phyloP scores from a whole-genome alignment of 768 basidiomycete genomes.

The Suillus ampliporus region DNA sequence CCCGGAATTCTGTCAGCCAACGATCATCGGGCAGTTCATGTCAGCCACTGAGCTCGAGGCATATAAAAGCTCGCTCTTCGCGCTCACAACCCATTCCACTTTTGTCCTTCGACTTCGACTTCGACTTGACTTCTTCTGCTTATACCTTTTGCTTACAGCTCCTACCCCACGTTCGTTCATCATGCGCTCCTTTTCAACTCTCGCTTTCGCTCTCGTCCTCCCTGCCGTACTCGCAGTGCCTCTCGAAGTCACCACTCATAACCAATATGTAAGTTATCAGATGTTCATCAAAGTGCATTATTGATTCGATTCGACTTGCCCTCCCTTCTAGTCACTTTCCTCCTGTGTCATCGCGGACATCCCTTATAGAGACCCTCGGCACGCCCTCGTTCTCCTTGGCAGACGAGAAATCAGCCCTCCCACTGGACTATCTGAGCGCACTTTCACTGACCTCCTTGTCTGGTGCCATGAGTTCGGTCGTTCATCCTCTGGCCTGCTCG shows the following conservation, averaged over 20 bases:
- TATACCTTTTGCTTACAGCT: not conserved
- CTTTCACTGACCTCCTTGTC: conserved; percentile 32
- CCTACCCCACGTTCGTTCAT: conserved; percentile 19
- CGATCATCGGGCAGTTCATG: not conserved
- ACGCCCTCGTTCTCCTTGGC: conserved; percentile 30
- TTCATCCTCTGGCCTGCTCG: conserved; percentile 19
- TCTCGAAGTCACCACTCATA: conserved; percentile 14
- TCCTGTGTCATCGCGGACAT: conserved; percentile 36
- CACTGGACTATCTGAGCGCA: conserved; percentile 25
- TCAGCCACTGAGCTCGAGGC: conserved; percentile 9
- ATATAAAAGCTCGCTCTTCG: conserved; percentile 8
- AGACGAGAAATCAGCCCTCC: conserved; percentile 27
- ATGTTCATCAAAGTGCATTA: too few species aligned
- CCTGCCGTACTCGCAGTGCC: conserved; percentile 26
- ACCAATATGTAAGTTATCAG: not conserved
- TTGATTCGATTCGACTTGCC: conserved; percentile 11
- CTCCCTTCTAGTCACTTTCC: conserved; percentile 14
- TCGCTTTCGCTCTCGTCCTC: conserved; percentile 26
- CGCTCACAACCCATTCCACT: not conserved
- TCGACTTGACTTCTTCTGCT: not conserved
- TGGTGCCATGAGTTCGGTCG: conserved; percentile 32
- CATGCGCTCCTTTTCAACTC: conserved; percentile 28
- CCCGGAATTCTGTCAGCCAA: conserved; percentile 4
- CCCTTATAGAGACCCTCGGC: conserved; percentile 26
- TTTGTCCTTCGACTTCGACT: not conserved